Evolutionary conservation across 192 early-diverging fungal species (phyloP).

Genomic region (Coemansia sp.): DNA sequence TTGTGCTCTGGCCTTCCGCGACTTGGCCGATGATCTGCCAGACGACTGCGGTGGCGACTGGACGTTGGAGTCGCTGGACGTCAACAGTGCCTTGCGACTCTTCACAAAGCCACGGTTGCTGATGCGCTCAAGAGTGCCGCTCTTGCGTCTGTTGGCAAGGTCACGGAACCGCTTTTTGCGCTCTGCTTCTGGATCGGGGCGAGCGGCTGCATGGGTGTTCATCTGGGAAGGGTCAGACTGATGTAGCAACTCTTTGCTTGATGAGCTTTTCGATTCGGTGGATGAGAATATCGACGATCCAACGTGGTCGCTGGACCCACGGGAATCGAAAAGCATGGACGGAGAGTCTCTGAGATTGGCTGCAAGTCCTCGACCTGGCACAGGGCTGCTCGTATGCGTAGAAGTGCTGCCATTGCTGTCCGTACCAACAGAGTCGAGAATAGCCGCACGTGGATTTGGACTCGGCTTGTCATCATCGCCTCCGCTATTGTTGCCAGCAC

Average conservation of each 20-base stretch:
- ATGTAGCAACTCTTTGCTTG: constrained; percentile 1
- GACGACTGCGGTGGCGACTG: constrained; percentile 11
- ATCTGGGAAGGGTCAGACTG: constrained; percentile 11
- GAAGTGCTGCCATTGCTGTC: constrained; percentile 42
- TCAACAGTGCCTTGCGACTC: constrained; percentile 38
- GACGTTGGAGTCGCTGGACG: constrained; percentile 23
- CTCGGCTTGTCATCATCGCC: constrained; percentile 32
- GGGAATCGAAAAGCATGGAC: constrained; percentile 27
- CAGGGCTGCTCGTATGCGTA: constrained; percentile 36
- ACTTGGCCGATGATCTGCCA: not conserved
- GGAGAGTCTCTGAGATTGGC: constrained; percentile 18
- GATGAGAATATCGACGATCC: constrained; percentile 54
- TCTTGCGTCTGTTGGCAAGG: constrained; percentile 49
- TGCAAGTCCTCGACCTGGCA: constrained; percentile 23
- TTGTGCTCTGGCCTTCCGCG: constrained; percentile 13
- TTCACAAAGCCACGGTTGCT: constrained; percentile 48
- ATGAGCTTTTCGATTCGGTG: constrained; percentile 15
- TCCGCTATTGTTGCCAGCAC: constrained; percentile 15
- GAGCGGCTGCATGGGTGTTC: constrained; percentile 8
- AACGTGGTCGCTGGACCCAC: constrained; percentile 24
- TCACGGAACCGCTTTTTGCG: constrained; percentile 38
- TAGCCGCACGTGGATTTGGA: constrained; percentile 25
- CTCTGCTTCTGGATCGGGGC: constrained; percentile 29
- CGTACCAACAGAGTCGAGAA: constrained; percentile 15
- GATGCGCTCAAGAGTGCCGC: constrained; percentile 50